Evolutionary conservation across 257 asterid genomes (phyloP), one percentile per base, ranked within the genome.

Genomic region (Henckelia pumila): DNA sequence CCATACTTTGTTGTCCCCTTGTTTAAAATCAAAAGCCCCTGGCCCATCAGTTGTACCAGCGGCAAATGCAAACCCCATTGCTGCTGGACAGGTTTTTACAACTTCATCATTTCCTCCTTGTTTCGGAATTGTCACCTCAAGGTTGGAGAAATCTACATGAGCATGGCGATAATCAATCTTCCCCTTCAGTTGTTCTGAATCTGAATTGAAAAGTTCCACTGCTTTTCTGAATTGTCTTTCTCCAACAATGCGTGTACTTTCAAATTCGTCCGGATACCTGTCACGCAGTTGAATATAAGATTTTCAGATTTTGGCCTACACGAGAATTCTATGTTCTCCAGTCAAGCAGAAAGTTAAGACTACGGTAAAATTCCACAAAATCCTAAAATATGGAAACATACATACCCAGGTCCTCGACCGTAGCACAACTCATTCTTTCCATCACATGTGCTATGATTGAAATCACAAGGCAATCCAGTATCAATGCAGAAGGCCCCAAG

Each of bases 1-100:
- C 13, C 47, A 71, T 79, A 91, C 99, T 87, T 79, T 67, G 79
- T 85, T 73, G 82, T 94, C 99, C 49, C 99, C 99, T 80, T 94
- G 98, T 78, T 76, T 91, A 77, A 94, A 94, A 83, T 94, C 98
- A 78, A 94, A 94, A 77, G 99, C 99, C 71, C 99, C 99, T 19
- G 99, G 99, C 56, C 99, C 99, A 77, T 94, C 99, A 32, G 99
- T 94, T 71, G 99, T 94, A 71, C 99, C 99, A 57, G 99, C 99
- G 70, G 99, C 99, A 82, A 94, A 94, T 49, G 89, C 96, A 80
- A 94, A 94, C 17, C 99, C 99, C 99, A 94, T 88, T 8, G 99
- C 95, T 13, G 99, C 98, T 63, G 99, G 96, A 77, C 99, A 94
- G 33, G 99, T 94, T 77, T 82, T 88, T 17, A 84, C 89, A 40